Evolutionary conservation across 169 alveolate genomes (phyloP).

Genomic region (Amoebophrya sp.): DNA sequence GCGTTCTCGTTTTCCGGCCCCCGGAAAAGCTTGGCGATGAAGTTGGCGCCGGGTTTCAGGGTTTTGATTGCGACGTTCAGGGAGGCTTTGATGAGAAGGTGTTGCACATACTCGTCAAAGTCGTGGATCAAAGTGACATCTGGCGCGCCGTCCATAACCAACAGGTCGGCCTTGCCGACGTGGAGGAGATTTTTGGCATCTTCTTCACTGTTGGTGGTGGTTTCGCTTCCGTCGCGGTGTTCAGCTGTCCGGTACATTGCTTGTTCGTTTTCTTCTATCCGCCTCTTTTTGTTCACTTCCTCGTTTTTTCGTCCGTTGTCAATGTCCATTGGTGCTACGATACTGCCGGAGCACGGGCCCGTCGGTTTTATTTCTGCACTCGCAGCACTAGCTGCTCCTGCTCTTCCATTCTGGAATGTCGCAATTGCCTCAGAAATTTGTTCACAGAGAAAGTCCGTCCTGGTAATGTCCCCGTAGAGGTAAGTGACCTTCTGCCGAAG

Average conservation of each 20-base stretch:
- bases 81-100: constrained; percentile 82
- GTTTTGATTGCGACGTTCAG: constrained; percentile 75
- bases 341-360: neutral
- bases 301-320: too few species aligned
- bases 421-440: too few species aligned
- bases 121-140: constrained; percentile 82
- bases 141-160: constrained; percentile 96
- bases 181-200: neutral
- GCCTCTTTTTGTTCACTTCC: too few species aligned
- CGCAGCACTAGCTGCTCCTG: too few species aligned
- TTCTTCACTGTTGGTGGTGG: neutral
- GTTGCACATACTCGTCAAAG: constrained; percentile 70
- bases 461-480: neutral
- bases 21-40: constrained; percentile 88
- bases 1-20: constrained; percentile 38
- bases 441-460: too few species aligned
- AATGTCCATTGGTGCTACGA: too few species aligned
- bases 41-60: constrained; percentile 81
- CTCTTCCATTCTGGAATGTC: too few species aligned
- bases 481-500: neutral
- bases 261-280: too few species aligned
- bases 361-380: neutral
- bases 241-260: too few species aligned
- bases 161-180: constrained; percentile 85
- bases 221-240: too few species aligned